Base-by-base conservation (phyloP, 2,329 filamentous ascomycete genomes). In the Xylaria polymorpha region DNA sequence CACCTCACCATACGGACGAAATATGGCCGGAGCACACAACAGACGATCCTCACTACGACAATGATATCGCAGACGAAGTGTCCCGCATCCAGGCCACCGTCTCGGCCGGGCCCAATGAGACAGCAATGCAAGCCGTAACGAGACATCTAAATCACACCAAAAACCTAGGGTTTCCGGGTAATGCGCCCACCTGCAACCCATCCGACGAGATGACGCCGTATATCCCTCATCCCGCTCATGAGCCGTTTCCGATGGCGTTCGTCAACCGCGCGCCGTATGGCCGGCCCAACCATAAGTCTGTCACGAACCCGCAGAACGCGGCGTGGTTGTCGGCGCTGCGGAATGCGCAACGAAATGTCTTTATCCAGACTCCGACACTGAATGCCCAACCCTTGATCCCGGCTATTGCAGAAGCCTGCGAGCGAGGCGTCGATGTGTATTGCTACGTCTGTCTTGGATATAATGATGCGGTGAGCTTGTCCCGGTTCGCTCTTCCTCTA, bases 401-500 rank as follows among this genome's bases (percentile, higher is more conserved):
- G 0, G 90, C 89, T 0, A 85, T 94, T 3, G 76, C 86, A 0
- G 85, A 85, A 3, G 92, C 92, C 0, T 85, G 90, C n/a, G 84
- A 88, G 68, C 83, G 92, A 1, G 92, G 92, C 0, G 80, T 94
- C 0, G 82, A 89, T 60, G 88, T 94, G 0, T 89, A 86, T 0
- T 90, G 89, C 77, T 94, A 92, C 71, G 84, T 94, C 1, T 93
- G 91, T 71, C 85, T 94, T 0, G 92, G 92, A 1, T 95, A 95
- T 80, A 94, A 94, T 71, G 92, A 94, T 72, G 83, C 88, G 0
- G 84, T 85, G 76, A 74, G 83, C 78, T n/a, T 57, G 4, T 29
- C 22, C 22, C 41, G 14, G 53, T 69, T 43, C 39, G 55, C 29
- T 35, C 60, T 53, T 58, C 41, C 10, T 20, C 25, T 14, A 14